These are phyloP conservation scores for Emydomyces testavorans DNA, from an alignment of 2,329 filamentous ascomycete genomes.

Conservation along the genomic window DNA sequence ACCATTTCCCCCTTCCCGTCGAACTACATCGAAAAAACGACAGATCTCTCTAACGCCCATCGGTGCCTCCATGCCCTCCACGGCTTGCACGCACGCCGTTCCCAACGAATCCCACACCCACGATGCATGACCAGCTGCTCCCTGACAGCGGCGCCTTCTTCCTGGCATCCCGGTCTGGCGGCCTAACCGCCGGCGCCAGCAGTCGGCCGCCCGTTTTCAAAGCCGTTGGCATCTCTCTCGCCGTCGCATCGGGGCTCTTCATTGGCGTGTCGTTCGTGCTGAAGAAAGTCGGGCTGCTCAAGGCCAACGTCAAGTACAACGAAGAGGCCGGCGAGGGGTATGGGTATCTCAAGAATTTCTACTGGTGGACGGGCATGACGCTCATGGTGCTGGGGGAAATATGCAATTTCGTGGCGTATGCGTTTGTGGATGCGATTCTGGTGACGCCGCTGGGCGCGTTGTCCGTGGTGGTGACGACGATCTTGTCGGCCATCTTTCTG, in stretches of 20 bases:
- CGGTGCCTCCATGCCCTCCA: background rate
- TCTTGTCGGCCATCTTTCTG: constrained; percentile 85
- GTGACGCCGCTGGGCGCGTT: constrained; percentile 86
- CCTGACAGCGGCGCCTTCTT: constrained; percentile 34
- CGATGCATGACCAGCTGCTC: constrained; percentile 36
- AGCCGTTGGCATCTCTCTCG: constrained; percentile 71
- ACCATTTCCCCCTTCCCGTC: too few relatives aligned
- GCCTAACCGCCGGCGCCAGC: constrained; percentile 17
- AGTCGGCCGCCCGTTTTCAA: constrained; percentile 57
- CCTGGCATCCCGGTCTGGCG: constrained; percentile 37
- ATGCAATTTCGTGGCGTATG: constrained; percentile 94
- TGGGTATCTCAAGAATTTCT: constrained; percentile 87
- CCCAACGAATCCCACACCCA: constrained; percentile 19
- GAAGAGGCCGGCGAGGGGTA: constrained; percentile 94
- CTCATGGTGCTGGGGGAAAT: constrained; percentile 95
- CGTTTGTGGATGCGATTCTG: constrained; percentile 90
- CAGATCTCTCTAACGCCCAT: background rate
- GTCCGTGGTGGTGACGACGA: constrained; percentile 81
- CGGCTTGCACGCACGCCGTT: constrained; percentile 16
- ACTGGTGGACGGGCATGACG: constrained; percentile 93
- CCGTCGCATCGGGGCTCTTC: constrained; percentile 76
- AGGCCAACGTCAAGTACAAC: constrained; percentile 90
- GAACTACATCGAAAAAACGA: too few relatives aligned
- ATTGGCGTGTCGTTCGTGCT: constrained; percentile 92
- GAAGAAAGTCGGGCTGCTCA: constrained; percentile 84